A percentile compares a stretch with the other conserved stretches of the same genome.
phyloP scores from a whole-genome alignment of 1,139 yeast genomes.

The Magnusiomyces ingens region DNA sequence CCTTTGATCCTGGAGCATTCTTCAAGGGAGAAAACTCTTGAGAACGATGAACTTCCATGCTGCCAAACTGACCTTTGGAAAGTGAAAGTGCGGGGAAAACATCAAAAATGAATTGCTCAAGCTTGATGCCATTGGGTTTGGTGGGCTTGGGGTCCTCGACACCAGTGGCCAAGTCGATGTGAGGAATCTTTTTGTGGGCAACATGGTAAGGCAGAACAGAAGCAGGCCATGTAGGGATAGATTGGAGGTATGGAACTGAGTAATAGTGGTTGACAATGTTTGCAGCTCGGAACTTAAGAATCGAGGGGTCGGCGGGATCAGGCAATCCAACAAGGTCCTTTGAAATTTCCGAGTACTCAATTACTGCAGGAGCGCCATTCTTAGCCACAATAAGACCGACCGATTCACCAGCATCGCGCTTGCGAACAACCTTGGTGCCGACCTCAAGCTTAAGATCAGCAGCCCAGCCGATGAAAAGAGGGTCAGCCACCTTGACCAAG shows the following conservation, averaged over 20 bases:
- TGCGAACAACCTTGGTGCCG: constrained; percentile 93
- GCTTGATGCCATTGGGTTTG: constrained; percentile 81
- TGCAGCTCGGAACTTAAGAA: constrained; percentile 81
- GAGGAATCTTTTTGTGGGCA: constrained; percentile 84
- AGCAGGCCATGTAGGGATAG: constrained; percentile 63
- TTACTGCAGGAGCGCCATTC: constrained; percentile 69
- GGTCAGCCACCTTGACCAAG: constrained; percentile 91
- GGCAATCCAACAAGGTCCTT: constrained; percentile 58
- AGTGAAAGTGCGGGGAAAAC: constrained; percentile 78
- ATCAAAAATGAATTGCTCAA: constrained; percentile 96
- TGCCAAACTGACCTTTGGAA: constrained; percentile 58
- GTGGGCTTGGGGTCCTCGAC: constrained; percentile 48
- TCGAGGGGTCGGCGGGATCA: constrained; percentile 35
- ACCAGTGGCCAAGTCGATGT: constrained; percentile 45
- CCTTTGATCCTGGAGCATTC: constrained; percentile 74
- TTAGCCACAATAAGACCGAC: constrained; percentile 85
- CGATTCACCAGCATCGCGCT: constrained; percentile 76
- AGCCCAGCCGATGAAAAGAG: constrained; percentile 84
- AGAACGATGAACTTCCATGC: constrained; percentile 79
- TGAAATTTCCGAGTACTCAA: constrained; percentile 90
- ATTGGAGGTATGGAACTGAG: constrained; percentile 60
- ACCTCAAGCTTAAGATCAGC: constrained; percentile 53
- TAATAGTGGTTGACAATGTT: constrained; percentile 97
- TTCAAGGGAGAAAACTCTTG: constrained; percentile 92
- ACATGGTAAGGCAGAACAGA: constrained; percentile 80